Evolutionary conservation across 768 basidiomycete genomes (phyloP).

Genomic region (Lactarius deliciosus): DNA sequence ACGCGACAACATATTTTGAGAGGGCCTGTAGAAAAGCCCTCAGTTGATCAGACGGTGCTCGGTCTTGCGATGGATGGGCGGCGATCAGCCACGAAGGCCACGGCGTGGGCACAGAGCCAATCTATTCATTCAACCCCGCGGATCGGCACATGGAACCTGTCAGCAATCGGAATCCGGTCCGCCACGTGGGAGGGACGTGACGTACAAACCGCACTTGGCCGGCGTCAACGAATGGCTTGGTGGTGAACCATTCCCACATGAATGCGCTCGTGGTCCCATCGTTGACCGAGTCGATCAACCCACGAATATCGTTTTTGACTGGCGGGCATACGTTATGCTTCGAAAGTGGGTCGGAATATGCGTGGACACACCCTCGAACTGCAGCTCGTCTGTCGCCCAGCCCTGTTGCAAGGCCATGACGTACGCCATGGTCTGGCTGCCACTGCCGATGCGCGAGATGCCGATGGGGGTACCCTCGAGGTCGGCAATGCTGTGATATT

Average conservation of each 20-base stretch:
- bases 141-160: not conserved
- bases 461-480: constrained; percentile 82
- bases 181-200: too few relatives aligned
- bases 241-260: constrained; percentile 96
- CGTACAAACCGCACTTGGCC: constrained; percentile 83
- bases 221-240: constrained; percentile 75
- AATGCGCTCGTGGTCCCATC: constrained; percentile 85
- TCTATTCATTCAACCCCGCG: constrained; percentile 42
- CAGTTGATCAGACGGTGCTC: constrained; percentile 52
- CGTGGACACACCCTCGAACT: constrained; percentile 62
- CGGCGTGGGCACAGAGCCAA: constrained; percentile 84
- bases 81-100: constrained; percentile 98
- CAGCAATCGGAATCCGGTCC: not conserved
- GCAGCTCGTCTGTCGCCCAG: constrained; percentile 63
- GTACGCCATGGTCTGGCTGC: constrained; percentile 93
- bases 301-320: constrained; percentile 83
- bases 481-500: constrained; percentile 68
- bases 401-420: constrained; percentile 90
- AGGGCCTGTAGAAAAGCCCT: constrained; percentile 61
- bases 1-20: constrained; percentile 62
- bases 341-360: not conserved
- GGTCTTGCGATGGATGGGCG: constrained; percentile 65
- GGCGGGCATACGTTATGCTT: not conserved
- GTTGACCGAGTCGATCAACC: constrained; percentile 84
- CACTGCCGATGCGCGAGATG: constrained; percentile 87